Conservation (phyloP, 371 early-diverging fungal species). For the Syncephalastrum racemosum region DNA sequence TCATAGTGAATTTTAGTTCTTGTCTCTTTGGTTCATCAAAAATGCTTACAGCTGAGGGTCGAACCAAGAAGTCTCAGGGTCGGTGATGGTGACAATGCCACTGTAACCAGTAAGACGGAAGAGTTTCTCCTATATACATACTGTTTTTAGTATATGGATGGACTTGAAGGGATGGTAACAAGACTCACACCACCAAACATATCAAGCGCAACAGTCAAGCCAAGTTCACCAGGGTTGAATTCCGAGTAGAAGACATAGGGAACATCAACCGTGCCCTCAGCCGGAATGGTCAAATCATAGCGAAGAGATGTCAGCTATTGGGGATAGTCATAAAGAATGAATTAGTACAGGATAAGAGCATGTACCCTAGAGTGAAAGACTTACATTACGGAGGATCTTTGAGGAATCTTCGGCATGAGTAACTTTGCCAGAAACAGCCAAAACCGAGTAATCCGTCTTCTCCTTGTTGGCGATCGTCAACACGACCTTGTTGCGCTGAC, state of each 20-base stretch:
- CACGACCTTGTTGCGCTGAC: constrained; percentile 46
- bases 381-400: constrained; percentile 45
- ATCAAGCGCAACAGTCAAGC: constrained; percentile 43
- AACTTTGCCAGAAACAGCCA: constrained; percentile 43
- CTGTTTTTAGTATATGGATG: neutral
- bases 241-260: constrained; percentile 50
- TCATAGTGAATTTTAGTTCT: neutral
- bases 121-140: constrained; percentile 26
- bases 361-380: constrained; percentile 3
- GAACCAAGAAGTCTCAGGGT: constrained; percentile 45
- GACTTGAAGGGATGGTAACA: neutral
- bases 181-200: constrained; percentile 39
- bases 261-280: constrained; percentile 33
- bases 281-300: constrained; percentile 30
- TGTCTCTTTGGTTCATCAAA: neutral
- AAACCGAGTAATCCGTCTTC: constrained; percentile 31
- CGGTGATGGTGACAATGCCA: constrained; percentile 43
- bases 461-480: constrained; percentile 46
- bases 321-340: neutral
- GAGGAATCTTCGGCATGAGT: constrained; percentile 29
- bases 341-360: neutral
- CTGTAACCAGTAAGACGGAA: constrained; percentile 45
- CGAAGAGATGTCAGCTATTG: constrained; percentile 41
- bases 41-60: constrained; percentile 50
- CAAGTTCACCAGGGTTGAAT: constrained; percentile 44